Conservation (phyloP, 2,329 filamentous ascomycete genomes). For the Decorospora gaudefroyi region DNA sequence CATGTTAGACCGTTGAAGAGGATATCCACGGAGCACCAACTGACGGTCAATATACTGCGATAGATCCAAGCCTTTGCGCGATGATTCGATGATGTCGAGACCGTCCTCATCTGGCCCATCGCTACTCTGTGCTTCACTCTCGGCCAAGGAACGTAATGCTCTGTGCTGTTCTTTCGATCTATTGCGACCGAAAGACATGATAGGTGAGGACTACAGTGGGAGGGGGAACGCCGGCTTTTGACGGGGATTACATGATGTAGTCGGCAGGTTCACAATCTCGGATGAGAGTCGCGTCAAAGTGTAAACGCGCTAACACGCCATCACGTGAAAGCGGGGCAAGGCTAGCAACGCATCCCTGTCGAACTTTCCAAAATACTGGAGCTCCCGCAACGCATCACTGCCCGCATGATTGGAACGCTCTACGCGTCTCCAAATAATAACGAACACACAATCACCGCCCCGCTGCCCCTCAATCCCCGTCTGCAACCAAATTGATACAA, state of each 20-base stretch:
- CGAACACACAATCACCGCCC: no score
- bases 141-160: constrained; percentile 31
- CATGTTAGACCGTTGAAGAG: constrained; percentile 11
- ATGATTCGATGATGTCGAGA: constrained; percentile 49
- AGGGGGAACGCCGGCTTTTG: background rate
- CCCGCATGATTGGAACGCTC: background rate
- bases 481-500: background rate
- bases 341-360: constrained; percentile 3
- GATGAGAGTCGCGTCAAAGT: background rate
- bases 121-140: constrained; percentile 34
- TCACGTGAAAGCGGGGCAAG: constrained; percentile 38
- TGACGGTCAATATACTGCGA: constrained; percentile 44
- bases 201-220: background rate
- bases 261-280: background rate
- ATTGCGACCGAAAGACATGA: constrained; percentile 26
- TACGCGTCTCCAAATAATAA: no score
- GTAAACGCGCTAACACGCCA: constrained; percentile 28
- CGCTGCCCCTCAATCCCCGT: no score
- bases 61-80: constrained; percentile 39
- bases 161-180: constrained; percentile 23
- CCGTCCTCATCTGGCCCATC: constrained; percentile 49
- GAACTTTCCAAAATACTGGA: constrained; percentile 15
- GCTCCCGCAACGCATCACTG: constrained; percentile 9
- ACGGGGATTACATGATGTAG: background rate
- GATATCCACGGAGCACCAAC: background rate